A percentile compares a stretch with the other conserved stretches of the same genome.
Conservation (phyloP, 305 asterid species). For the Solanum hybrid region DNA sequence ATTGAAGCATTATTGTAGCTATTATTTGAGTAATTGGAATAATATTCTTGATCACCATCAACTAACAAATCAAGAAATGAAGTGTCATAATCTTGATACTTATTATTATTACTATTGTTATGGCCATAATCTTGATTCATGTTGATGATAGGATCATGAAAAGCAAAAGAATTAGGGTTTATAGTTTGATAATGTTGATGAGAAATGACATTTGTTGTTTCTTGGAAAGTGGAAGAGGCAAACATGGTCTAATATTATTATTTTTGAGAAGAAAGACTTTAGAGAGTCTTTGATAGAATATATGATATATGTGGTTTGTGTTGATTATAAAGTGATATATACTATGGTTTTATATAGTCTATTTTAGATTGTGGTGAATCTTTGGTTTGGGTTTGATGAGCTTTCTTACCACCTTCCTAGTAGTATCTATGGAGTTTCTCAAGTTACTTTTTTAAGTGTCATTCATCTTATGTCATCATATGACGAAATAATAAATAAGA, state of each 20-base stretch:
- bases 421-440: neutral
- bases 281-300: neutral
- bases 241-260: neutral
- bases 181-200: neutral
- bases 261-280: neutral
- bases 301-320: neutral
- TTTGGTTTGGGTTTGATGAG: neutral
- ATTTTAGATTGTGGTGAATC: neutral
- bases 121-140: neutral
- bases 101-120: neutral
- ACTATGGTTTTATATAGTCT: neutral
- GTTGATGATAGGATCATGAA: neutral
- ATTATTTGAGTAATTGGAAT: neutral
- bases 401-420: constrained; percentile 7
- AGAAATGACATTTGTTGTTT: neutral
- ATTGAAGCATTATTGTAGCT: neutral
- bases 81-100: neutral
- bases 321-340: neutral
- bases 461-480: neutral
- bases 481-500: neutral
- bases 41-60: neutral
- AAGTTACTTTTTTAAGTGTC: neutral
- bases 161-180: neutral
- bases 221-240: neutral
- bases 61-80: neutral